These are phyloP conservation scores for Hypericum androsaemum DNA, from an alignment of 345 rosid genomes.

Conservation along the genomic window DNA sequence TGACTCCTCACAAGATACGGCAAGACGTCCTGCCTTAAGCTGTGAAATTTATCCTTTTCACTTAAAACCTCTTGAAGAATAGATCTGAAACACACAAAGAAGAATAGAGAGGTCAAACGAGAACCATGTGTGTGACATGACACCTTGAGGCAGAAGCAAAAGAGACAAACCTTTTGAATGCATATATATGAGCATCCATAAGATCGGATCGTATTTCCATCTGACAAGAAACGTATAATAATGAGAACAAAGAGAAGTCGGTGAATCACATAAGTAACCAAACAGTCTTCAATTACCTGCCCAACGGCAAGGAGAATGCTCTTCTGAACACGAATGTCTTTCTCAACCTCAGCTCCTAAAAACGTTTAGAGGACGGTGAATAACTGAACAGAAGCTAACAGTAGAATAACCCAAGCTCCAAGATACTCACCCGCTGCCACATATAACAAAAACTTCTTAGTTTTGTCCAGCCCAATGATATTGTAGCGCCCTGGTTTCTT, in stretches of 20 bases:
- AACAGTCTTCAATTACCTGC: conserved; percentile 42
- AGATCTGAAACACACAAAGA: conserved; percentile 35
- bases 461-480: conserved; percentile 70
- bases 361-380: conserved; percentile 12
- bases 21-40: conserved; percentile 75
- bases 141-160: conserved; percentile 10
- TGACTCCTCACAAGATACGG: conserved; percentile 91
- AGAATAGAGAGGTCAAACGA: conserved; percentile 2
- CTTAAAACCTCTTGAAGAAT: conserved; percentile 64
- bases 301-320: conserved; percentile 75
- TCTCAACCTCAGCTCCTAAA: conserved; percentile 70
- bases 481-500: conserved; percentile 73
- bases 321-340: conserved; percentile 64
- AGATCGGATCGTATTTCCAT: conserved; percentile 93
- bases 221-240: conserved; percentile 30
- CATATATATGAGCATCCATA: conserved; percentile 93
- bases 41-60: conserved; percentile 58
- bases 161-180: conserved; percentile 73
- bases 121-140: conserved; percentile 4
- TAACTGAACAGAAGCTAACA: conserved; percentile 9
- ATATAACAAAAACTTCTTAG: conserved; percentile 63
- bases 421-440: conserved; percentile 61
- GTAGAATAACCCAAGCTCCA: not conserved
- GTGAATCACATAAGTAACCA: not conserved
- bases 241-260: not conserved